Percentiles rank a stretch among this genome's conserved stretches.
phyloP scores from a whole-genome alignment of 2,329 filamentous ascomycete species.

The Incumbomyces lentus region DNA sequence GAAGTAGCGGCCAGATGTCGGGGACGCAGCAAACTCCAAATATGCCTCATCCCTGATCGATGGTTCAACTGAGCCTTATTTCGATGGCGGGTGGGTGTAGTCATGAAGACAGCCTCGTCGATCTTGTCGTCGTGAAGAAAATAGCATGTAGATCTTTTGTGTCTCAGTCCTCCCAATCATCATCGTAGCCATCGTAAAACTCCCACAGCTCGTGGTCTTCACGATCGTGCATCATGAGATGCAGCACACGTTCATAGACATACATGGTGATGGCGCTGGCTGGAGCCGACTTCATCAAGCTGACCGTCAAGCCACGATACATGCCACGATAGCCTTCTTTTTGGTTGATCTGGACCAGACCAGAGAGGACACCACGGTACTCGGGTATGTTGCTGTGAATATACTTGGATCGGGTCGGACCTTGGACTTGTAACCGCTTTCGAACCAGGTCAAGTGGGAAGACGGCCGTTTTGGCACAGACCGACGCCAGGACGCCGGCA shows the following conservation, averaged over 20 bases:
- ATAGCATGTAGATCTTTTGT: too few species aligned
- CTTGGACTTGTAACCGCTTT: conserved; percentile 91
- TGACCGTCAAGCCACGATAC: conserved; percentile 80
- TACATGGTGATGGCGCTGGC: conserved; percentile 86
- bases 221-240: conserved; percentile 40
- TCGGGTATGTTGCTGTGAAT: conserved; percentile 80
- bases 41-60: too few species aligned
- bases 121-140: too few species aligned
- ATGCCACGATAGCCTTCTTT: conserved; percentile 69
- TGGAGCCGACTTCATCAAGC: conserved; percentile 83
- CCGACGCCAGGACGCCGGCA: conserved; percentile 68
- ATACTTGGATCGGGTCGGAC: conserved; percentile 68
- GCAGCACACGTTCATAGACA: conserved; percentile 76
- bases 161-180: conserved; percentile 16
- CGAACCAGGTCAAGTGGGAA: conserved; percentile 89
- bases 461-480: conserved; percentile 76
- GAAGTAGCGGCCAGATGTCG: too few species aligned
- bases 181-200: conserved; percentile 17
- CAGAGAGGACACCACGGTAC: conserved; percentile 57
- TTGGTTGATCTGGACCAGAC: conserved; percentile 56
- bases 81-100: too few species aligned
- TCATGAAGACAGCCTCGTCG: too few species aligned
- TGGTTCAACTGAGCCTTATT: too few species aligned
- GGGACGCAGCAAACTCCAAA: too few species aligned
- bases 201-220: conserved; percentile 20